Percentiles rank a stretch among this genome's conserved stretches.
Conservation (phyloP, 2,329 filamentous ascomycete genomes). For the Hyphodiscus sp. region DNA sequence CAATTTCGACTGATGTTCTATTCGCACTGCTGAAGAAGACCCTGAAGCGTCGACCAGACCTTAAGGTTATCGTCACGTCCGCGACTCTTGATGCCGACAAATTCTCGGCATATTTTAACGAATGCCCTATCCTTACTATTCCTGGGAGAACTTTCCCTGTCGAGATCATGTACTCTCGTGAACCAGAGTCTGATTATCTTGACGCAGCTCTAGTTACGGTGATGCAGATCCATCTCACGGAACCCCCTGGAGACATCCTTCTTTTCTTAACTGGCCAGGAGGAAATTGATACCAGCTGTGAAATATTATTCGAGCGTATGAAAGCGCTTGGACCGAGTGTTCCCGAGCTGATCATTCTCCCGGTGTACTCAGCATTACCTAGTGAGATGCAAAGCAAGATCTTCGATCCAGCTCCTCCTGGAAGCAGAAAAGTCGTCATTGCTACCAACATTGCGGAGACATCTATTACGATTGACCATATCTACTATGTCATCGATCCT, state of each 20-base stretch:
- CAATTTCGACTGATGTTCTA: constrained; percentile 90
- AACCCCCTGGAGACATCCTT: constrained; percentile 89
- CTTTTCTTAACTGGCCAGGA: constrained; percentile 96
- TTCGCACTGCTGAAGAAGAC: constrained; percentile 95
- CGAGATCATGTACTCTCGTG: constrained; percentile 89
- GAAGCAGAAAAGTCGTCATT: constrained; percentile 88
- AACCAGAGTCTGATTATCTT: constrained; percentile 93
- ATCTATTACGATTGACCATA: constrained; percentile 94
- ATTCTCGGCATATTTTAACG: constrained; percentile 93
- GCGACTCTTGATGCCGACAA: constrained; percentile 96
- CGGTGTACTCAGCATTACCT: constrained; percentile 91
- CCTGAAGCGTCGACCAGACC: constrained; percentile 72
- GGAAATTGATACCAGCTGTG: constrained; percentile 92
- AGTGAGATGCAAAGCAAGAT: constrained; percentile 91
- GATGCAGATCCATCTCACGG: constrained; percentile 95
- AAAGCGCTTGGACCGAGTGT: constrained; percentile 87
- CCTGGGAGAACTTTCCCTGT: constrained; percentile 93
- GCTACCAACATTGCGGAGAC: constrained; percentile 98
- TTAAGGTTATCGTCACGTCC: constrained; percentile 94
- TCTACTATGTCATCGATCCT: constrained; percentile 95
- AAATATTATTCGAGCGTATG: constrained; percentile 92
- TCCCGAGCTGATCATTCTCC: constrained; percentile 85
- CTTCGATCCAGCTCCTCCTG: constrained; percentile 85
- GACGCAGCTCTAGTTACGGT: constrained; percentile 92
- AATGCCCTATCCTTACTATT: constrained; percentile 94